These are phyloP conservation scores for Cornus suecica DNA, from an alignment of 148 eudicot genomes.

Conservation along the genomic window DNA sequence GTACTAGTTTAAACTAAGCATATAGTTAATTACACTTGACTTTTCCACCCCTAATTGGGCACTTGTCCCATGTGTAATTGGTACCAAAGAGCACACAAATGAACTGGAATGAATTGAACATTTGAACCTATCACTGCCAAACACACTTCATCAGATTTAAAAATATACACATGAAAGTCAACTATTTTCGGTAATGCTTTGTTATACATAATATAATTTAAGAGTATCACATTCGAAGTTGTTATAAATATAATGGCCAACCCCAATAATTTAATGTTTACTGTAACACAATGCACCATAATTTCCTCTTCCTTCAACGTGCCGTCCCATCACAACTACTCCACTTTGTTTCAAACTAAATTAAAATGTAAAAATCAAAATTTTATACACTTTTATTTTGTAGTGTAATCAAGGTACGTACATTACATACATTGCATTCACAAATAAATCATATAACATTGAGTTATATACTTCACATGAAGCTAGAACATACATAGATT, in stretches of 20 bases:
- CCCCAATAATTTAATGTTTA: slow-evolving; percentile 2
- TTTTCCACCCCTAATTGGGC: too few relatives aligned
- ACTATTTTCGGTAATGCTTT: background rate
- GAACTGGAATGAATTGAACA: background rate
- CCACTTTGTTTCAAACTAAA: background rate
- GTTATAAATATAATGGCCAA: background rate
- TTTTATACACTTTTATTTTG: background rate
- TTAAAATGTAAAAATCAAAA: background rate
- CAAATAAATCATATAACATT: background rate
- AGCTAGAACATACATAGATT: background rate
- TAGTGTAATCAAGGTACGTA: background rate
- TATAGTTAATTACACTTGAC: too few relatives aligned
- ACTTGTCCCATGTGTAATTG: too few relatives aligned
- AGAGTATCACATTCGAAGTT: background rate
- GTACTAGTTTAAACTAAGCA: too few relatives aligned
- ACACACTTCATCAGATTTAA: background rate
- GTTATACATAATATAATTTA: background rate
- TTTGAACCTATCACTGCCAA: background rate
- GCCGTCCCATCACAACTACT: slow-evolving; percentile 6
- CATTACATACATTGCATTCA: background rate
- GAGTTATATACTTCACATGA: background rate
- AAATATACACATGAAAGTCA: background rate
- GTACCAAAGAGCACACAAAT: too few relatives aligned
- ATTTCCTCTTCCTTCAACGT: slow-evolving; percentile 1
- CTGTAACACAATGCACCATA: background rate